These are phyloP conservation scores for Artemisia princeps DNA, from an alignment of 140 eudicot species.

Conservation along the genomic window DNA sequence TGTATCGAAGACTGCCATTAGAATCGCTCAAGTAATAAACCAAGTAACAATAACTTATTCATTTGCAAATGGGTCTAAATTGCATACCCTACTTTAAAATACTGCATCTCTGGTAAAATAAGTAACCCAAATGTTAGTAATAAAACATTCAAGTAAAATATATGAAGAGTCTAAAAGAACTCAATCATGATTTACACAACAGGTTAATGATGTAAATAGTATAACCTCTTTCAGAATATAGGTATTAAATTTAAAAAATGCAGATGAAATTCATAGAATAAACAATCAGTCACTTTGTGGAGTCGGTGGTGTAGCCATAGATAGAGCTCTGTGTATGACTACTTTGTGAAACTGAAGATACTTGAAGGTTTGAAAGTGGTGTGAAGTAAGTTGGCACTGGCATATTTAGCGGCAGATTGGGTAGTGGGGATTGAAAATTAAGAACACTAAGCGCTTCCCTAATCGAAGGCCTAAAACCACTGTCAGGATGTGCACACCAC, in stretches of 20 bases:
- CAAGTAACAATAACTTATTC: no score
- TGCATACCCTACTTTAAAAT: no score
- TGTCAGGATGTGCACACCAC: conserved; percentile 47
- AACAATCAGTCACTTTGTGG: conserved; percentile 23
- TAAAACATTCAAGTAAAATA: not conserved
- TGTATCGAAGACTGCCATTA: no score
- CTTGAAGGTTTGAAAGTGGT: conserved; percentile 14
- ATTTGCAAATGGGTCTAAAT: no score
- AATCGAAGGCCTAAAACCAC: conserved; percentile 30
- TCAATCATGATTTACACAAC: not conserved
- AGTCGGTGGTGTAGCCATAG: conserved; percentile 28
- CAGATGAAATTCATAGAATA: not conserved
- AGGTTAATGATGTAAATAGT: not conserved
- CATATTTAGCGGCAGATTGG: conserved; percentile 34
- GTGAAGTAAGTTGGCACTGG: conserved; percentile 35
- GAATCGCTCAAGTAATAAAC: no score
- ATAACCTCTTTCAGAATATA: not conserved
- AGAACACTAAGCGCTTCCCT: conserved; percentile 40
- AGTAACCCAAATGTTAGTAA: not conserved
- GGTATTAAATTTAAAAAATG: not conserved
- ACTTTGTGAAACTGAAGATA: conserved; percentile 15
- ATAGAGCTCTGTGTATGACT: conserved; percentile 26
- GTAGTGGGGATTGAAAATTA: conserved; percentile 33
- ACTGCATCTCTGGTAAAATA: no score
- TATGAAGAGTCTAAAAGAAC: conserved; percentile 7